phyloP scores from a whole-genome alignment of 441 rosid species.

The Hura crepitans region DNA sequence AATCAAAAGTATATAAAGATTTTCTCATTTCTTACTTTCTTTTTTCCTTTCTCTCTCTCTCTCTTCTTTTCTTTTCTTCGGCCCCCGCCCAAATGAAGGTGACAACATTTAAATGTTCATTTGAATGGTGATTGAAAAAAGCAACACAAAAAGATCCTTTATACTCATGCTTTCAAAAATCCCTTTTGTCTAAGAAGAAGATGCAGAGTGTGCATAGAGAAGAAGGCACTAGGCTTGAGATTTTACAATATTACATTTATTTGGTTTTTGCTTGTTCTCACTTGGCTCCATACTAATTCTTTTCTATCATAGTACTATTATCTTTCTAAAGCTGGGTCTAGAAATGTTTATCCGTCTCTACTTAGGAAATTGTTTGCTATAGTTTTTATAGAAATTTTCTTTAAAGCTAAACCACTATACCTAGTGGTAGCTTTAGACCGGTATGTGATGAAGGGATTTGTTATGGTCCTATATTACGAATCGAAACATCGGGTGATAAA shows the following conservation, averaged over 20 bases:
- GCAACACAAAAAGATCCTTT: not conserved
- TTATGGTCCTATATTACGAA: no score
- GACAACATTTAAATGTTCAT: not conserved
- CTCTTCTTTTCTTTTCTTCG: no score
- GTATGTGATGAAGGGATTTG: slow-evolving; percentile 1
- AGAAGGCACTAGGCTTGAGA: not conserved
- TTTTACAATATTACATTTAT: no score
- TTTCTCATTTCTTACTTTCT: not conserved
- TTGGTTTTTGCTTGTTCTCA: not conserved
- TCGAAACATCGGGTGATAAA: no score
- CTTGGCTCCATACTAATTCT: not conserved
- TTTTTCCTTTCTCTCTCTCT: no score
- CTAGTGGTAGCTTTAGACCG: not conserved
- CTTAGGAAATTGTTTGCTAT: not conserved
- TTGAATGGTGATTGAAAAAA: not conserved
- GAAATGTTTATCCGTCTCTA: not conserved
- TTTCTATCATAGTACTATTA: not conserved
- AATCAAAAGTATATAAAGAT: not conserved
- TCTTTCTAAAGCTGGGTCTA: no score
- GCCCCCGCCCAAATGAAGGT: not conserved
- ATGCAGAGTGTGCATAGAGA: not conserved
- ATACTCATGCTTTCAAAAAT: not conserved
- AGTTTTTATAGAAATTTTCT: not conserved
- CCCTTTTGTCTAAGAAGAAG: not conserved
- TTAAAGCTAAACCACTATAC: not conserved